Percentiles rank a stretch among this genome's conserved stretches.
Evolutionary conservation across 441 rosid genomes (phyloP).

Genomic region (Populus hybrid): DNA sequence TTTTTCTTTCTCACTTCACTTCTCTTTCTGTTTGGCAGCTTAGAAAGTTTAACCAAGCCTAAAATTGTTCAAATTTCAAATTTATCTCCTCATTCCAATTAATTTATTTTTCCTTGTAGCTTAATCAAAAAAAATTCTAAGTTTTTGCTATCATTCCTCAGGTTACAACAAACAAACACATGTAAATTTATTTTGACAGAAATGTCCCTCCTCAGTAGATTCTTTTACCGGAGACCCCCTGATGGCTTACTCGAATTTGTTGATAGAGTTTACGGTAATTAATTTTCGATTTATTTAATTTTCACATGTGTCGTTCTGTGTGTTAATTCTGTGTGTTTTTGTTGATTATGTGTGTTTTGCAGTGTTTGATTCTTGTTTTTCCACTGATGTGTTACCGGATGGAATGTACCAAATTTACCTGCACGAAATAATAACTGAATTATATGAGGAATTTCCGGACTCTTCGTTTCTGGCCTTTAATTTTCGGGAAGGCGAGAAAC

Average conservation of each 20-base stretch:
- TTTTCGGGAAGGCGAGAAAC: slow-evolving; percentile 83
- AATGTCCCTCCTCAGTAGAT: slow-evolving; percentile 87
- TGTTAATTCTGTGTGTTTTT: not conserved
- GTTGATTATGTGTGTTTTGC: slow-evolving; percentile 21
- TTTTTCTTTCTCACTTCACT: not conserved
- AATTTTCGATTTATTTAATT: not conserved
- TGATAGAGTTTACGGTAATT: slow-evolving; percentile 89
- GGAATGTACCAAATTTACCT: slow-evolving; percentile 65
- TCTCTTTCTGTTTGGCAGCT: not conserved
- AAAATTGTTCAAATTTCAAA: not conserved
- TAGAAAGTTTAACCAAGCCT: not conserved
- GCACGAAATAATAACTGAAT: slow-evolving; percentile 62
- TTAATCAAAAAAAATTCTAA: not conserved
- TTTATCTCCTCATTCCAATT: not conserved
- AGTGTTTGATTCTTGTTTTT: slow-evolving; percentile 96
- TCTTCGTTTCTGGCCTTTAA: slow-evolving; percentile 78
- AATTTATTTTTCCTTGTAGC: not conserved
- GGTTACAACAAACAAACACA: not conserved
- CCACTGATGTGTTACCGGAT: slow-evolving; percentile 75
- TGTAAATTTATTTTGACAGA: slow-evolving; percentile 1
- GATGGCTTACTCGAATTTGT: slow-evolving; percentile 94
- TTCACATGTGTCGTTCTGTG: not conserved
- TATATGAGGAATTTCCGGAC: slow-evolving; percentile 79
- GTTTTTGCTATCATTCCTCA: not conserved
- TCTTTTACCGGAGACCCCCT: slow-evolving; percentile 87